These are phyloP conservation scores for Cryptosporidium andersoni DNA, from an alignment of 169 alveolate genomes.

Conservation along the genomic window DNA sequence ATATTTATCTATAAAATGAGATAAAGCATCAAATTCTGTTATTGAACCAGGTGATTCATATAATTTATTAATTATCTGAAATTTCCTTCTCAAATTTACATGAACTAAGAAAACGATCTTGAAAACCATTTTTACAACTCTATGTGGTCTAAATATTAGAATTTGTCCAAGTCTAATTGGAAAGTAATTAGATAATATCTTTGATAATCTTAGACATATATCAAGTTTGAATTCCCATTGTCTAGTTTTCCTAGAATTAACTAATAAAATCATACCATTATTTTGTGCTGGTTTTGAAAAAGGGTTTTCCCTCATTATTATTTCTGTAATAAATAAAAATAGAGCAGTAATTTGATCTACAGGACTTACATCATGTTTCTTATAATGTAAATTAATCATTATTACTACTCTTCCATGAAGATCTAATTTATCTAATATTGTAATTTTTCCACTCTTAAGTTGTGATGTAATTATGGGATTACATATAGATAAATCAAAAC, in stretches of 20 bases:
- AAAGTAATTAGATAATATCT: conserved; percentile 17
- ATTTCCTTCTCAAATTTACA: conserved; percentile 12
- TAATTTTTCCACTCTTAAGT: conserved; percentile 40
- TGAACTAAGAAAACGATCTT: conserved; percentile 20
- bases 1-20: conserved; percentile 65
- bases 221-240: conserved; percentile 37
- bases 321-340: conserved; percentile 46
- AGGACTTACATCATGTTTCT: conserved; percentile 31
- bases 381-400: conserved; percentile 47
- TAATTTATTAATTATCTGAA: conserved; percentile 62
- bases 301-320: conserved; percentile 64
- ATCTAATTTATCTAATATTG: conserved; percentile 59
- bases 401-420: conserved; percentile 50
- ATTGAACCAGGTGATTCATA: conserved; percentile 49
- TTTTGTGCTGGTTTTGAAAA: conserved; percentile 34
- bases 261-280: conserved; percentile 40
- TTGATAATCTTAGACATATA: conserved; percentile 16
- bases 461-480: conserved; percentile 64
- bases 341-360: conserved; percentile 47
- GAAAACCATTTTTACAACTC: conserved; percentile 28
- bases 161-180: conserved; percentile 59
- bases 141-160: conserved; percentile 41
- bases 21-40: conserved; percentile 68
- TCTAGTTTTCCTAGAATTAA: conserved; percentile 47
- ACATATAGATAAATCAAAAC: conserved; percentile 32